Base-by-base conservation (phyloP, 2,329 filamentous ascomycete species). In the Aureobasidium sp. region DNA sequence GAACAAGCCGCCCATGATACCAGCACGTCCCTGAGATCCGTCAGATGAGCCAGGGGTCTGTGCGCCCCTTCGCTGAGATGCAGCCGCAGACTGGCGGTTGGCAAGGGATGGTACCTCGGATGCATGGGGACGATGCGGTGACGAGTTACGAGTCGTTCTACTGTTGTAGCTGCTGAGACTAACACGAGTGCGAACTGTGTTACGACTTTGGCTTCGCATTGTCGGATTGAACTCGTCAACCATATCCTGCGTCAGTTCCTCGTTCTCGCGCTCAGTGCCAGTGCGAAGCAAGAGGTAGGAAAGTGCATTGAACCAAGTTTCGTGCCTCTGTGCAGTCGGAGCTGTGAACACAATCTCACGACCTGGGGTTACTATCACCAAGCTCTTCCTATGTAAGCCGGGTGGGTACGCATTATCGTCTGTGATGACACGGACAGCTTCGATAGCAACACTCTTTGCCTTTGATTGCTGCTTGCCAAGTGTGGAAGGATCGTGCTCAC, bases 271-370 rank as follows among this genome's bases (percentile, higher is more conserved):
- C 51, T 79, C 78, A n/a, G 81, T 74, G 32, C 75, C 78, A 36
- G 85, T 91, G 50, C 92, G 86, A 34, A 96, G 81, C 41, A 97
- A 82, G 14, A 99, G 82, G 72, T 99, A 99, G 1, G 91, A 96
- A 60, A 99, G 81, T 0, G 94, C 92, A 70, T 97, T 97, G 81
- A 94, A 96, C 94, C 94, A 99, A 0, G 92, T 97, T 77, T 99
- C 94, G 70, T 99, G 94, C 64, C 94, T 84, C 72, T 97, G 91
- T 41, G 91, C 89, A 3, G 94, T 99, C 2, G 90, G 87, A 65
- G 93, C 95, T 1, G 94, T 99, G 67, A 99, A 96, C 74, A 96
- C 93, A 75, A 99, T 85, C 16, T 86, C 86, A 66, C 94, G 86
- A 54, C 92, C 91, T 25, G 92, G 92, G 1, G 93, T 94, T 63